Base-by-base conservation (phyloP, 345 rosid genomes). In the Eucalyptus regnans region DNA sequence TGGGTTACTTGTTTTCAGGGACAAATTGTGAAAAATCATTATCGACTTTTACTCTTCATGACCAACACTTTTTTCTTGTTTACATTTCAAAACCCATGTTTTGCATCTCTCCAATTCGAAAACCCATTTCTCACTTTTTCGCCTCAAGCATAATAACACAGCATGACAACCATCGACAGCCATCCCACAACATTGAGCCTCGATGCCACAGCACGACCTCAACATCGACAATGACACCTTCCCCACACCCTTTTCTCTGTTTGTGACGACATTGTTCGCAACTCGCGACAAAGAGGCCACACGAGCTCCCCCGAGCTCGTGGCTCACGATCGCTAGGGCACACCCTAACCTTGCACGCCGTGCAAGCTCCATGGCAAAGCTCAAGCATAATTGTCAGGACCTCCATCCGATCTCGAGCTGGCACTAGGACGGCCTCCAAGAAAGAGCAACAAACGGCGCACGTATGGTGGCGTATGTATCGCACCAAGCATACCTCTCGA, bases 101-200 rank as follows among this genome's bases (percentile, higher is more conserved):
- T 62, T 12, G 15, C 68, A 12, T 12, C 17, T 62, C 31, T 29
- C 31, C 31, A 12, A 12, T 12, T 5, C 31, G 16, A 60, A 60
- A 60, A 60, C 7, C 76, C 18, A 7, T n/a, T 37, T 64, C 76
- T 10, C 9, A 1, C 10, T 14, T 15, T n/a, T 31, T n/a, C 37
- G 1, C 76, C 18, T 0, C 17, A 14, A 3, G 9, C 37, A 64
- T 64, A n/a, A 0, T 13, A n/a, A n/a, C 37, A n/a, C 41, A 14
- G 76, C 20, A 14, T 1, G 10, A 0, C 76, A 7, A 64, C 20
- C 37, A 4, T n/a, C 6, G 4, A 64, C 5, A n/a, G 1, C 76
- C 76, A n/a, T n/a, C 37, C 41, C 68, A 27, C 33, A 27, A 29
- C 31, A 29, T 27, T 1, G 8, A 62, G 16, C 31, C 68, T 27